Evolutionary conservation across 1,284 basidiomycete species (phyloP).

Genomic region (Melampsora americana): DNA sequence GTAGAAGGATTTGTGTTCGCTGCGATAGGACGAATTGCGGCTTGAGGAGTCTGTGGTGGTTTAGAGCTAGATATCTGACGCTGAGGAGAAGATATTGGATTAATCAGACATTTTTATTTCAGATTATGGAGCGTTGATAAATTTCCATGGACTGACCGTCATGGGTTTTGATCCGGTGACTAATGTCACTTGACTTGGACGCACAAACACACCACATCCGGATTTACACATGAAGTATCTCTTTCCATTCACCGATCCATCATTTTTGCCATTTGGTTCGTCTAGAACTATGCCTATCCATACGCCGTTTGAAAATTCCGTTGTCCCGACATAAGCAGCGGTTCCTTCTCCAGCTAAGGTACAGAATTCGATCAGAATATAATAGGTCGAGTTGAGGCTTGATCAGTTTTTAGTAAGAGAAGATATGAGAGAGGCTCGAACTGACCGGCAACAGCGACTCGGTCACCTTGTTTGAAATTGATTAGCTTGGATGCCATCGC

Average conservation of each 20-base stretch:
- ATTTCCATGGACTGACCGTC: slow-evolving; percentile 24
- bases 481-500: slow-evolving; percentile 1
- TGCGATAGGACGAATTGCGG: slow-evolving; percentile 42
- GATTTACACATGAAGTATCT: slow-evolving; percentile 78
- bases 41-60: slow-evolving; percentile 46
- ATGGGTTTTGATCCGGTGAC: slow-evolving; percentile 51
- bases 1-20: slow-evolving; percentile 48
- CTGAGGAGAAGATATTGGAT: too few relatives aligned
- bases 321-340: slow-evolving; percentile 78
- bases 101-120: too few relatives aligned
- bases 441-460: slow-evolving; percentile 28
- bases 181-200: slow-evolving; percentile 77
- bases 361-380: background rate
- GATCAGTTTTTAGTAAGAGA: background rate
- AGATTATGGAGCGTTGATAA: too few relatives aligned
- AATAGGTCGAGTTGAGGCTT: background rate
- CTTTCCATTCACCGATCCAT: slow-evolving; percentile 79
- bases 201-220: slow-evolving; percentile 82
- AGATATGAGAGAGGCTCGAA: background rate
- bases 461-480: slow-evolving; percentile 23
- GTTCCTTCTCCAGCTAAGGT: slow-evolving; percentile 67
- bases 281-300: slow-evolving; percentile 75
- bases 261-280: slow-evolving; percentile 79
- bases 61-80: too few relatives aligned
- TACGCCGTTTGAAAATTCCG: slow-evolving; percentile 79